These are phyloP conservation scores for Persicaria maculosa DNA, from an alignment of 148 eudicot species.

Conservation along the genomic window DNA sequence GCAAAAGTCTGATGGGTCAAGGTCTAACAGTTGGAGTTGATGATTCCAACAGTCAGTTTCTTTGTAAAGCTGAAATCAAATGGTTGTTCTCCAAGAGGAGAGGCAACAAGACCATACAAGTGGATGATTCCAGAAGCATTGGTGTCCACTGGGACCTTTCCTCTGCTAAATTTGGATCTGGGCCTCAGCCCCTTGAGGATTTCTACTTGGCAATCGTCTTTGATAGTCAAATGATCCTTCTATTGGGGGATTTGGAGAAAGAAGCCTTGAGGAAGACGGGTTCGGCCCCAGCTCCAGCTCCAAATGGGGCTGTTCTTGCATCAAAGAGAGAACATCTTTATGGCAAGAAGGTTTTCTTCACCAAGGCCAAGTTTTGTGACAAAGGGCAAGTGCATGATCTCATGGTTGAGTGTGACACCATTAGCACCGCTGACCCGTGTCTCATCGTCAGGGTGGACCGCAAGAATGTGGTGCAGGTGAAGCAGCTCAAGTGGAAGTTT, in stretches of 20 bases:
- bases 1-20: conserved; percentile 58
- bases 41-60: conserved; percentile 25
- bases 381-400: conserved; percentile 37
- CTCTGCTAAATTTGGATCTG: conserved; percentile 49
- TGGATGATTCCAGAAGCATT: conserved; percentile 29
- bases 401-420: conserved; percentile 44
- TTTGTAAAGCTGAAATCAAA: conserved; percentile 18
- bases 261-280: conserved; percentile 44
- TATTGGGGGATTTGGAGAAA: conserved; percentile 47
- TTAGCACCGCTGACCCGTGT: conserved; percentile 36
- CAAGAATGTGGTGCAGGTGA: conserved; percentile 50
- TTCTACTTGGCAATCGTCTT: conserved; percentile 45
- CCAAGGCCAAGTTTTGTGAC: conserved; percentile 39
- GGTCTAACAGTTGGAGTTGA: conserved; percentile 47
- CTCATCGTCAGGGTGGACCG: conserved; percentile 39
- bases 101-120: conserved; percentile 15
- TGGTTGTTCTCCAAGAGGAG: conserved; percentile 19
- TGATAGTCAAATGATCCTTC: conserved; percentile 39
- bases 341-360: conserved; percentile 45
- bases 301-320: conserved; percentile 27
- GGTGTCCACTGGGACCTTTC: conserved; percentile 52
- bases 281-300: conserved; percentile 17
- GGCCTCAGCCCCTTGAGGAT: conserved; percentile 50
- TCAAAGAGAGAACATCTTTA: conserved; percentile 45
- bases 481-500: conserved; percentile 50